These are phyloP conservation scores for Penicillium sp. DNA, from an alignment of 2,329 filamentous ascomycete species.

Conservation along the genomic window DNA sequence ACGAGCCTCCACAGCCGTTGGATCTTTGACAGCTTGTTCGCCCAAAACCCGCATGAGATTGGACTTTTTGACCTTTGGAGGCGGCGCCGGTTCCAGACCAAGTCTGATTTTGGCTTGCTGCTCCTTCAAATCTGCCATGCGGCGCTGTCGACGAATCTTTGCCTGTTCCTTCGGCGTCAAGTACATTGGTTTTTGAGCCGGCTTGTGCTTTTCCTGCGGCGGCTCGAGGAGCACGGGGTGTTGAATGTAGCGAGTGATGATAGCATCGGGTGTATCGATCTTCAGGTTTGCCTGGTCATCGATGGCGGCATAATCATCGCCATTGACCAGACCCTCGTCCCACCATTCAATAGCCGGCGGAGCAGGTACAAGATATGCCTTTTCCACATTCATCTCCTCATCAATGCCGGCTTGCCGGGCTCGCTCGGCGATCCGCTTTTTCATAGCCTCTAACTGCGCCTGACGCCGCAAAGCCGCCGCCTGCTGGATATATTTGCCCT, in stretches of 20 bases:
- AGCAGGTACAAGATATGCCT: constrained; percentile 75
- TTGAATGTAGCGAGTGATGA: constrained; percentile 86
- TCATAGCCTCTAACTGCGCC: constrained; percentile 86
- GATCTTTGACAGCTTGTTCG: constrained; percentile 88
- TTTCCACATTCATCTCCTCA: constrained; percentile 82
- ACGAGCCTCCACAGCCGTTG: constrained; percentile 89
- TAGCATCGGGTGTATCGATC: constrained; percentile 70
- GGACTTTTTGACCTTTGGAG: constrained; percentile 93
- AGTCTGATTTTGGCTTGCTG: constrained; percentile 92
- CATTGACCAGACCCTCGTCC: constrained; percentile 81
- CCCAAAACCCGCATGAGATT: constrained; percentile 97
- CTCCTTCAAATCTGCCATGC: constrained; percentile 91
- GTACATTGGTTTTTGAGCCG: constrained; percentile 81
- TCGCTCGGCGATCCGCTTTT: constrained; percentile 82
- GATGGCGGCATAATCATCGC: constrained; percentile 67
- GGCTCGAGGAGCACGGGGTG: constrained; percentile 88
- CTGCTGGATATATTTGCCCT: constrained; percentile 95
- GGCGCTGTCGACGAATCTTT: constrained; percentile 80
- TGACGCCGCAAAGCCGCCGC: constrained; percentile 83
- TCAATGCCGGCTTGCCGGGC: constrained; percentile 89
- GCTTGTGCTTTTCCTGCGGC: constrained; percentile 78
- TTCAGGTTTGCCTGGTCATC: constrained; percentile 63
- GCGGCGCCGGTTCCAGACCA: constrained; percentile 80
- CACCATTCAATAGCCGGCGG: constrained; percentile 95
- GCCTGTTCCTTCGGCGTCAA: constrained; percentile 86